Base-by-base conservation (phyloP, 2,329 filamentous ascomycete genomes). In the Chaetomium olivaceum region DNA sequence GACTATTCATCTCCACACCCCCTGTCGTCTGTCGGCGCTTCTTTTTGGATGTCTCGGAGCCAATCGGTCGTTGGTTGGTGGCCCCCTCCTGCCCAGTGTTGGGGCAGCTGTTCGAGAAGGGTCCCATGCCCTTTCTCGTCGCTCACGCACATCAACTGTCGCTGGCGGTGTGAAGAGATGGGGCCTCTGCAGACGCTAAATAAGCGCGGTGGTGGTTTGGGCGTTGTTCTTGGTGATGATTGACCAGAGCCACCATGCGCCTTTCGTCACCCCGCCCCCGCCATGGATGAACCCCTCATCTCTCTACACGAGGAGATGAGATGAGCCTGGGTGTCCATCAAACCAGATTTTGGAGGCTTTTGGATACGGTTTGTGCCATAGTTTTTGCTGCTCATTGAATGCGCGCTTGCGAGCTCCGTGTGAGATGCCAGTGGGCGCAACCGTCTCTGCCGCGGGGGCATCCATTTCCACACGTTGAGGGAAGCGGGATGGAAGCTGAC, bases 11-110 rank as follows among this genome's bases (percentile, higher is more conserved):
- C 16, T 23, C 23, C 14, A 2, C 23, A 56, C 56, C 56, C 56
- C 60, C 60, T 57, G 48, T 60, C 61, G 29, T 36, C 29, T 25
- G 29, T 27, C 60, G 61, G 65, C 65, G 65, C 65, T 67, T 67
- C 65, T 27, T n/a, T 58, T 31, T 21, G 12, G 11, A 14, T 27
- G 56, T 25, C 23, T 58, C 31, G 21, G 51, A 62, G 61, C 65
- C 65, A 67, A 67, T 67, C 52, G 61, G n/a, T 29, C 50, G 57
- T 43, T 16, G n/a, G 51, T 36, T 36, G 33, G 39, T 56, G 60
- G 56, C 4, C 51, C 51, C 46, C 39, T 43, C 58, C 52, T 61
- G 23, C 48, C 54, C 55, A 16, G 29, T 19, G n/a, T 31, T 58
- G 58, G 12, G 58, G 58, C 58, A 52, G 43, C 52, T 29, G 58